Evolutionary conservation across 2,329 filamentous ascomycete species (phyloP), one percentile per base, ranked within the genome.

Genomic region (Botryotinia narcissicola): DNA sequence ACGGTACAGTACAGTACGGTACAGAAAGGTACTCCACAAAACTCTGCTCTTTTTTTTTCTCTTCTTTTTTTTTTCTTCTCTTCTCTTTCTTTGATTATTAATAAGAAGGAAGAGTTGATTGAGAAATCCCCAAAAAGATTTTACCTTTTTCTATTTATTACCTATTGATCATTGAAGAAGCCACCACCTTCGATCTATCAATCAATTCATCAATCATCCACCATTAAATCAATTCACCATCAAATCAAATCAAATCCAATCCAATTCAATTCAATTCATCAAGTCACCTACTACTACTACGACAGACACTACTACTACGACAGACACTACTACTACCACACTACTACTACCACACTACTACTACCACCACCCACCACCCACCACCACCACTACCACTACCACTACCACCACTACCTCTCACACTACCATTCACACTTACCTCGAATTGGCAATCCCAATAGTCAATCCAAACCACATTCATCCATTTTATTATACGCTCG

Each of bases 131-230:
- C 48, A 10, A 3, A 4, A n/a, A 14, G 48, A 51, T 57, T 35
- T 60, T 35, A 10, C 18, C 18, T 60, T 35, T 59, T 20, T 51
- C 3, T 32, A 32, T 59, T 32, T 37, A 37, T 37, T 37, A 29
- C 18, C 54, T 59, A 22, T 59, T 32, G 8, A 60, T 60, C 29
- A 60, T 60, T 35, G 35, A 29, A 29, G 35, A 29, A 46, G 35
- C 46, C 44, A 57, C 48, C 48, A 54, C 48, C 48, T 54, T n/a
- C 48, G 16, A 14, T n/a, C 46, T 2, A 10, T 7, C 29, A 9
- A 32, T 71, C 70, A n/a, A 67, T 51, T 12, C 5, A 54, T n/a
- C 51, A 72, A 20, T 59, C 57, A 40, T 44, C 46, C 73, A 71
- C 60, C 70, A 73, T 29, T 35, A 14, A 25, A 16, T 29, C 25